phyloP scores from a whole-genome alignment of 2,329 filamentous ascomycete species.

The Sporothrix protearum region DNA sequence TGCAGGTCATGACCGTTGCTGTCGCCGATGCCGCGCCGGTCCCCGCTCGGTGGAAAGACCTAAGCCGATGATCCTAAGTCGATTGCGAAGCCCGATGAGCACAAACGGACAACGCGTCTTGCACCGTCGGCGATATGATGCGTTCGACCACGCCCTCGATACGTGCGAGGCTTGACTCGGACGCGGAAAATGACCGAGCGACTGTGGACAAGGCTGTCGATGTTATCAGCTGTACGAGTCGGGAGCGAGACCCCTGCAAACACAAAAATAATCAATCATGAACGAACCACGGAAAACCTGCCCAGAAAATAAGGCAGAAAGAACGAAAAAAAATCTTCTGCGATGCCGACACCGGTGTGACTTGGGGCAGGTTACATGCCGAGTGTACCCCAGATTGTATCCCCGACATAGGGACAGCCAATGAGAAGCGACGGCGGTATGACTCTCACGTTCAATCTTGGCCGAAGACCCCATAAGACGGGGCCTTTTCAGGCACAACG shows the following conservation, averaged over 20 bases:
- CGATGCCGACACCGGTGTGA: conserved; percentile 14
- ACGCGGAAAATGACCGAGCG: background rate
- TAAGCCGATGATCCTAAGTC: conserved; percentile 4
- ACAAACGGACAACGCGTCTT: background rate
- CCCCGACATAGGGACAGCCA: background rate
- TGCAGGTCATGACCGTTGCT: background rate
- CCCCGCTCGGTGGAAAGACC: background rate
- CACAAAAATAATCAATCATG: background rate
- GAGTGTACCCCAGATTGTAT: conserved; percentile 12
- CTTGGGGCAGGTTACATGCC: conserved; percentile 7
- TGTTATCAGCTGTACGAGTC: background rate
- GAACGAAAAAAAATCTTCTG: background rate
- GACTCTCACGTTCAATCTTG: background rate
- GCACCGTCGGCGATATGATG: background rate
- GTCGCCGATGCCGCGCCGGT: background rate
- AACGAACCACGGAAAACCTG: background rate
- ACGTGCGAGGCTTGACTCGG: background rate
- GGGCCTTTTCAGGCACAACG: background rate
- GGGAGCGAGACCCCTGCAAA: background rate
- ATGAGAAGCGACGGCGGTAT: conserved; percentile 1
- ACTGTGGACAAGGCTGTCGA: background rate
- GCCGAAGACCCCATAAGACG: conserved; percentile 7
- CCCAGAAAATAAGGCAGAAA: background rate
- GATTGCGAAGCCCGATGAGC: background rate
- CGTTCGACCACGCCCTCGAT: background rate